Evolutionary conservation across 1,139 yeast species (phyloP).

Genomic region (Tardiomyces digboiensis): DNA sequence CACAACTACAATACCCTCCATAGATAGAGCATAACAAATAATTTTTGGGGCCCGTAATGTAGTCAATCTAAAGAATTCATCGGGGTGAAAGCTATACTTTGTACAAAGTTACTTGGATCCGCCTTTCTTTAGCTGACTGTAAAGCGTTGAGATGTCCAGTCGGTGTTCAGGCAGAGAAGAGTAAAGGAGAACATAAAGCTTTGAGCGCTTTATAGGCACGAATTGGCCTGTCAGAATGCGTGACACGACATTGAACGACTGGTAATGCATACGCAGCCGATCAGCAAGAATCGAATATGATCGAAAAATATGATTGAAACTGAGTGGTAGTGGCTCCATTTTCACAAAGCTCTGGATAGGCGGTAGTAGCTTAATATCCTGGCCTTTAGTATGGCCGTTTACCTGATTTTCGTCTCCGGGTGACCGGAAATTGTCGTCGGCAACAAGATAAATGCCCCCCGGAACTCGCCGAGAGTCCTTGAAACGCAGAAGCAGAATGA

Average conservation of each 20-base stretch:
- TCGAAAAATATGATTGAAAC: constrained; percentile 34
- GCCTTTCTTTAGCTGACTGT: constrained; percentile 1
- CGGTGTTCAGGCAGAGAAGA: constrained; percentile 39
- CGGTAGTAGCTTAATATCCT: constrained; percentile 5
- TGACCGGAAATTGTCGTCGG: not conserved
- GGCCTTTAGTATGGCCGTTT: constrained; percentile 1
- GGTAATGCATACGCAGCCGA: constrained; percentile 33
- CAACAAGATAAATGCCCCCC: constrained; percentile 60
- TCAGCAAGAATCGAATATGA: constrained; percentile 36
- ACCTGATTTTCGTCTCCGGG: not conserved
- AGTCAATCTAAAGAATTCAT: too few relatives aligned
- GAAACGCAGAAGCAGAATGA: constrained; percentile 65
- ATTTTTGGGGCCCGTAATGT: too few relatives aligned
- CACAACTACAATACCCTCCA: too few relatives aligned
- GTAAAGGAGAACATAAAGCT: constrained; percentile 38
- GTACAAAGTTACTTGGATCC: too few relatives aligned
- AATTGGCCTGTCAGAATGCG: constrained; percentile 37
- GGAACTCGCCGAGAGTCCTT: constrained; percentile 84
- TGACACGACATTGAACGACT: constrained; percentile 32
- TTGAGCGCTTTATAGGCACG: constrained; percentile 37
- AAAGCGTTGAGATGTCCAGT: constrained; percentile 8
- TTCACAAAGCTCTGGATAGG: constrained; percentile 22
- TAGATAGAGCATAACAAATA: too few relatives aligned
- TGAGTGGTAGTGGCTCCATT: constrained; percentile 38
- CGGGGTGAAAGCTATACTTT: too few relatives aligned